A percentile compares a stretch with the other conserved stretches of the same genome.
Conservation (phyloP, 164 flowering plant genomes). For the Sedum album region DNA sequence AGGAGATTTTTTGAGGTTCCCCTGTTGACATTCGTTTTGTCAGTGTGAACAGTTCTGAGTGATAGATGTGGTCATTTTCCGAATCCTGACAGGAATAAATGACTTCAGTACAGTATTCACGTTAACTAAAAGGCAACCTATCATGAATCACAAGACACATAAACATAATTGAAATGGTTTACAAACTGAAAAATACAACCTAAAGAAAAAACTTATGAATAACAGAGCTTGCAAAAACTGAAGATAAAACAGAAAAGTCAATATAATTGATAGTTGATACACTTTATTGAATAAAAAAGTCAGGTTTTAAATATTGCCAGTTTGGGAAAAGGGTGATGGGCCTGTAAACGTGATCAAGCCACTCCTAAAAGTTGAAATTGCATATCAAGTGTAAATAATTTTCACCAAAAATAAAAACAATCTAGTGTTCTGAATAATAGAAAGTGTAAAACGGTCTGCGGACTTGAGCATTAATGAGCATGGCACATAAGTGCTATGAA, state of each 20-base stretch:
- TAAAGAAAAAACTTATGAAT: not conserved
- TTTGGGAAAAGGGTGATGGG: not conserved
- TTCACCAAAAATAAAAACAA: too few relatives aligned
- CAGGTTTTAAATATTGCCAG: too few relatives aligned
- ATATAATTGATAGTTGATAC: too few relatives aligned
- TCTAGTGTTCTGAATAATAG: not conserved
- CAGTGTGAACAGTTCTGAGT: slow-evolving; percentile 83
- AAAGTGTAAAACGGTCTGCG: too few relatives aligned
- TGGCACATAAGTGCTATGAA: too few relatives aligned
- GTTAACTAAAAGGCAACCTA: not conserved
- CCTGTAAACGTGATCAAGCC: not conserved
- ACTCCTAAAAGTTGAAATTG: not conserved
- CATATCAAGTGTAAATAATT: not conserved
- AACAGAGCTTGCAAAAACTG: not conserved
- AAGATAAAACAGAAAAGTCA: too few relatives aligned
- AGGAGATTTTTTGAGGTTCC: slow-evolving; percentile 83
- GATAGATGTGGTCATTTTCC: slow-evolving; percentile 92
- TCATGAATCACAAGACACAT: not conserved
- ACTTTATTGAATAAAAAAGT: too few relatives aligned
- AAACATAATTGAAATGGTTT: not conserved
- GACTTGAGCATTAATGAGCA: too few relatives aligned
- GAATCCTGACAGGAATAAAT: slow-evolving; percentile 52
- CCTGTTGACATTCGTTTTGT: slow-evolving; percentile 79
- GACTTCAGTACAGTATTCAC: not conserved
- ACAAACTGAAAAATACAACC: not conserved